Conservation (phyloP, 768 basidiomycete genomes). For the Dentipellis sp. region DNA sequence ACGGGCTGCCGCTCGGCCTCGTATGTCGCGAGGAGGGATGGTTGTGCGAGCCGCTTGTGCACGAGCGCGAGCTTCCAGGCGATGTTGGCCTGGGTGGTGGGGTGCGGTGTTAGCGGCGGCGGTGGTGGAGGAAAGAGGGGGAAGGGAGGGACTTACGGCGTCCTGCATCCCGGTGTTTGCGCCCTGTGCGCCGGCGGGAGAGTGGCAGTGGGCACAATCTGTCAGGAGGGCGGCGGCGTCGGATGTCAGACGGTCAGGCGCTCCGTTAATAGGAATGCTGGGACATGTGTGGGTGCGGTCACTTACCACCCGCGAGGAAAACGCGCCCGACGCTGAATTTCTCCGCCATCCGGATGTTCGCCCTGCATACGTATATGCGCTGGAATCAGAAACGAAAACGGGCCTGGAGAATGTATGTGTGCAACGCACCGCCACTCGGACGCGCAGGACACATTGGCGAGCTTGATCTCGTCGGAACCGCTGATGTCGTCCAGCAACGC, state of each 20-base stretch:
- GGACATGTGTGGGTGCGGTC: too few species aligned
- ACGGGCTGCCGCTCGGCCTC: constrained; percentile 22
- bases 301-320: constrained; percentile 38
- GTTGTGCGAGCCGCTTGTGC: constrained; percentile 16
- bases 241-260: too few species aligned
- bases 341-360: constrained; percentile 40
- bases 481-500: constrained; percentile 4
- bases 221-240: too few species aligned
- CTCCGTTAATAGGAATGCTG: too few species aligned
- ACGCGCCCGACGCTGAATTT: constrained; percentile 32
- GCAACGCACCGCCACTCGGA: constrained; percentile 1
- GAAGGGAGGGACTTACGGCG: constrained; percentile 11
- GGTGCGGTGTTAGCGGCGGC: neutral
- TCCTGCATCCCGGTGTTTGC: constrained; percentile 22
- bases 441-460: constrained; percentile 2
- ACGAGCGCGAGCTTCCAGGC: constrained; percentile 24
- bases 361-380: constrained; percentile 18
- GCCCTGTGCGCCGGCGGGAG: constrained; percentile 31
- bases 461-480: constrained; percentile 5
- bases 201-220: constrained; percentile 44
- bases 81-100: constrained; percentile 18
- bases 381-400: too few species aligned
- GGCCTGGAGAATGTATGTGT: too few species aligned
- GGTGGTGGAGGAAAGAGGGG: neutral
- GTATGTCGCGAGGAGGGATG: constrained; percentile 20